Evolutionary conservation across 2,329 filamentous ascomycete species (phyloP), one percentile per base, ranked within the genome.

Genomic region (Thermochaetoides dissita): DNA sequence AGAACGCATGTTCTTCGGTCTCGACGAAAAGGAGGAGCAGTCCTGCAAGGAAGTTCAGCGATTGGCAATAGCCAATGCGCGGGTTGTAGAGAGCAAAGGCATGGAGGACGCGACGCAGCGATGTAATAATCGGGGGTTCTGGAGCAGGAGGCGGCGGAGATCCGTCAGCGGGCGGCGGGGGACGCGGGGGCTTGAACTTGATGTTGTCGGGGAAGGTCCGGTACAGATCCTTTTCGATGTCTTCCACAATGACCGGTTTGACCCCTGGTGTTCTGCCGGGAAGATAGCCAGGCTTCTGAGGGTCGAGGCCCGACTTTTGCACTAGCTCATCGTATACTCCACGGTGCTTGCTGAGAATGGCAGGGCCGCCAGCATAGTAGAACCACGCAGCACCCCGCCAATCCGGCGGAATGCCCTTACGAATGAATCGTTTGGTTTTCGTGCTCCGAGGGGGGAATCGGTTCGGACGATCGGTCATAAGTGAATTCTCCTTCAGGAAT

Each of bases 381-480:
- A 94, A 96, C 89, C 89, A 96, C 37, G 89, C 89, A 6, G 84
- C 82, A n/a, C 89, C 89, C 55, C 89, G 77, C 78, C 87, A 94
- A 50, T 94, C 86, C 0, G 88, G 85, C 3, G 89, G 89, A 39
- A 95, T 89, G 10, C 89, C 89, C 61, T 95, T 96, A 40, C 88
- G 79, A 38, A 94, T 76, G 57, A 91, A 95, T 11, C 87, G 75
- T 63, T 93, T 94, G 36, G 91, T 77, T 61, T 93, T 94, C 37
- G 79, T 75, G 39, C 79, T 84, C 41, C 79, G 81, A 1, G 81
- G 72, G 1, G 89, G 89, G 52, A 96, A 96, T 2, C 76, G 73
- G 33, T 74, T 77, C 1, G 86, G 88, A 4, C 75, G 66, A 36
- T 79, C 74, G 5, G 77, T 85, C 54, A 79, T 73, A 24, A 94